These are phyloP conservation scores for Castanea crenata DNA, from an alignment of 306 rosid species.

Conservation along the genomic window DNA sequence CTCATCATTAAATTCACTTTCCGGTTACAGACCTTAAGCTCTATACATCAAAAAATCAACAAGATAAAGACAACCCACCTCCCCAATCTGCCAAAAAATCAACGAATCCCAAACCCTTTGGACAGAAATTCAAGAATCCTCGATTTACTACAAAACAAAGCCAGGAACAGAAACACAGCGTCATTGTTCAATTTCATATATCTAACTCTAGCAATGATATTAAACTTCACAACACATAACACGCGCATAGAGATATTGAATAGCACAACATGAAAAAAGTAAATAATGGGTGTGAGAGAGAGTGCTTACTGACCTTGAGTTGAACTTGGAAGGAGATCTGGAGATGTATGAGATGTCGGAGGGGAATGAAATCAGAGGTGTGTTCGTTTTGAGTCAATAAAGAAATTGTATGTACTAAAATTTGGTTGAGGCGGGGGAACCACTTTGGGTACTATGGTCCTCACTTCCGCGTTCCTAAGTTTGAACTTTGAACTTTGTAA, in stretches of 20 bases:
- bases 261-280: neutral
- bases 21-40: slow-evolving; percentile 6
- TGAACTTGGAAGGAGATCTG: neutral
- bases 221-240: neutral
- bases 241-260: neutral
- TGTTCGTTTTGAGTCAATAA: no score
- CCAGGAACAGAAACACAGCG: neutral
- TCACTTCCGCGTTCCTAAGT: no score
- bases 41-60: neutral
- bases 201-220: neutral
- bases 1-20: slow-evolving; percentile 35
- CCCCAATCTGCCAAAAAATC: neutral
- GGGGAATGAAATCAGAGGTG: neutral
- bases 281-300: neutral
- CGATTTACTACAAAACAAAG: neutral
- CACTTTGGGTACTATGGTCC: no score
- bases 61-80: neutral
- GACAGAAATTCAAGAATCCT: neutral
- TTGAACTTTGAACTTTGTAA: no score
- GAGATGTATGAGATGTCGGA: neutral
- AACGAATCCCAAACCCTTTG: neutral
- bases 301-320: neutral
- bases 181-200: neutral
- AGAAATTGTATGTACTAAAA: no score
- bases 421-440: no score